Evolutionary conservation across 2,329 filamentous ascomycete genomes (phyloP), one percentile per base, ranked within the genome.

Genomic region (Cryoendolithus antarcticus): DNA sequence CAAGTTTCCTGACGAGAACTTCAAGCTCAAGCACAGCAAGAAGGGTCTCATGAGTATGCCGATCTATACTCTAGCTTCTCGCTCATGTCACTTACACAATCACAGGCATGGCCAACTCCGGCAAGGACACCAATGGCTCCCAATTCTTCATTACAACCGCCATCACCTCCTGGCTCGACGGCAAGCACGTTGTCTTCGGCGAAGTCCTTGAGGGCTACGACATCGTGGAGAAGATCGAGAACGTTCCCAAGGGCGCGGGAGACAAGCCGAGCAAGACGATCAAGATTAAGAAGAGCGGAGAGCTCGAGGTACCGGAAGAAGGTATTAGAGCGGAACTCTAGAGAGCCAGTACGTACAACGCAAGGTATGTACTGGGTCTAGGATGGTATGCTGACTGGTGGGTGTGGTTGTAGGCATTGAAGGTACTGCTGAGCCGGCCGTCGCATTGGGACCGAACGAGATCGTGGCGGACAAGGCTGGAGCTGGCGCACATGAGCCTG

Each of bases 91-190:
- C 33, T n/a, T 24, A 21, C 19, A 11, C 32, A 6, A n/a, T 29
- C 11, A 27, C 55, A 69, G 74, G 81, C 64, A 91, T 86, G 84
- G 84, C 82, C 64, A 88, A 88, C 66, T 75, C 82, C 44, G 83
- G 83, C 62, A 75, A 77, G 62, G 82, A 91, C 64, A 91, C 84
- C 70, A 88, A 88, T 60, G 83, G 84, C 59, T 86, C 80, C 43
- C 84, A 91, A 62, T 91, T 91, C 72, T 91, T 91, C 73, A 88
- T 91, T 62, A 91, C 85, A 56, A 89, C 83, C 51, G 80, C 78
- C 57, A 61, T 85, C 56, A 89, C 84, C 55, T 73, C 73, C 45
- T 89, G 85, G 82, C 77, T 91, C 57, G 81, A 91, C 61, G 82
- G 82, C 61, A 73, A 72, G 54, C 84, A 91, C 67, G 85, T 91